Evolutionary conservation across 106 monocot species (phyloP).

Genomic region (Allium sativum): DNA sequence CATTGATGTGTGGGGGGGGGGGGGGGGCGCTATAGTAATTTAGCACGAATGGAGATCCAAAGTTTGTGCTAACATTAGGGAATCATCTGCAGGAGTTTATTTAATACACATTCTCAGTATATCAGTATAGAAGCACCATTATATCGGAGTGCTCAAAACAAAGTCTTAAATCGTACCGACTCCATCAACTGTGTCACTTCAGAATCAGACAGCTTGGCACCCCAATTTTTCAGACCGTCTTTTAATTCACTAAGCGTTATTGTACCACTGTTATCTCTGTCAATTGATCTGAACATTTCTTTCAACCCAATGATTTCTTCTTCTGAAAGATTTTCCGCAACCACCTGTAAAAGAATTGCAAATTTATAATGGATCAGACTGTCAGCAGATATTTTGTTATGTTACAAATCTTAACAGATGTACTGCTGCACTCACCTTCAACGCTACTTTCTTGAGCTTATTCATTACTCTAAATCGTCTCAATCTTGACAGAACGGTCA

Average conservation of each 20-base stretch:
- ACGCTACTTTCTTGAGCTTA: constrained; percentile 54
- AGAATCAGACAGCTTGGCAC: constrained; percentile 63
- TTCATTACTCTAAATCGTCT: constrained; percentile 50
- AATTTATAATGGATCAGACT: neutral
- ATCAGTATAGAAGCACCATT: too few species aligned
- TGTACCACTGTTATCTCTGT: constrained; percentile 61
- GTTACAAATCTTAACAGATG: neutral
- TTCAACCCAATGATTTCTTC: constrained; percentile 78
- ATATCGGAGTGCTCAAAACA: too few species aligned
- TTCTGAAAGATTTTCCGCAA: constrained; percentile 75
- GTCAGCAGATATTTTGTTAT: neutral
- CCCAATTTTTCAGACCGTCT: constrained; percentile 50
- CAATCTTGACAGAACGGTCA: constrained; percentile 42
- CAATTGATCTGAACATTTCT: constrained; percentile 71
- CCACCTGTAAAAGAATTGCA: constrained; percentile 33
- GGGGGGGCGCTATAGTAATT: too few species aligned
- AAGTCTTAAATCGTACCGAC: constrained; percentile 32
- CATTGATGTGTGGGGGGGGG: too few species aligned
- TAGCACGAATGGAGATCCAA: too few species aligned
- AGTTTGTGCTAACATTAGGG: too few species aligned
- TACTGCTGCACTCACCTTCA: constrained; percentile 29
- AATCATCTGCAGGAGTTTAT: too few species aligned
- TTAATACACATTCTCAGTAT: too few species aligned
- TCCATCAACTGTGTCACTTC: constrained; percentile 69
- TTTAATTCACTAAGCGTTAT: constrained; percentile 71